Percentiles rank a stretch among this genome's conserved stretches.
phyloP scores from a whole-genome alignment of 2,329 filamentous ascomycete species.

The Graphilbum fragrans region DNA sequence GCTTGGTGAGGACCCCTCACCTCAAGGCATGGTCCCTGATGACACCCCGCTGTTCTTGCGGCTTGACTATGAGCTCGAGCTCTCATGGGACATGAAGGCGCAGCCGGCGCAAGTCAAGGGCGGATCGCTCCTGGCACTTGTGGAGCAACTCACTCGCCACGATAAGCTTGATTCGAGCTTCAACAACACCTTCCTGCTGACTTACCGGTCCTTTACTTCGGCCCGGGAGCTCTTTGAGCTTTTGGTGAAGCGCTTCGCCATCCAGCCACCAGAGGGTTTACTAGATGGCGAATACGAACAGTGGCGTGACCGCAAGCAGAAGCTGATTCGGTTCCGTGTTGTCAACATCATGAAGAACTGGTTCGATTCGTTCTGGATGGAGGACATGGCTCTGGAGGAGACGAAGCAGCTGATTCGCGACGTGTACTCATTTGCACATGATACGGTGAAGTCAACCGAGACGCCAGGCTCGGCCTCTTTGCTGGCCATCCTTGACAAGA shows the following conservation, averaged over 20 bases:
- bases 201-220: constrained; percentile 88
- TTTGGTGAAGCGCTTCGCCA: constrained; percentile 80
- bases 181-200: constrained; percentile 95
- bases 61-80: constrained; percentile 78
- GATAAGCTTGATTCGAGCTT: constrained; percentile 92
- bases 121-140: constrained; percentile 76
- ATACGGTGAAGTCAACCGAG: constrained; percentile 85
- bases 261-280: constrained; percentile 80
- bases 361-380: constrained; percentile 99
- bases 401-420: constrained; percentile 76
- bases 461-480: constrained; percentile 79
- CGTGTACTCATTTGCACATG: constrained; percentile 82
- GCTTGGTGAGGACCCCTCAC: constrained; percentile 51
- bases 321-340: constrained; percentile 86
- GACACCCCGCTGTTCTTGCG: constrained; percentile 75
- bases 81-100: constrained; percentile 80
- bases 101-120: constrained; percentile 69
- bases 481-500: constrained; percentile 78
- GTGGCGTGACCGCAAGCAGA: constrained; percentile 92
- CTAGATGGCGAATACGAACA: constrained; percentile 63
- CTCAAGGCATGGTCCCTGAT: constrained; percentile 42
- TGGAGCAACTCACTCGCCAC: constrained; percentile 90
- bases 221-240: constrained; percentile 87
- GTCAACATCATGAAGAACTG: constrained; percentile 97
- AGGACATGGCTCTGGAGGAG: constrained; percentile 65